Percentiles rank a stretch among this genome's conserved stretches.
phyloP scores from a whole-genome alignment of 495 filamentous ascomycete genomes.

The Daldinia childiae region DNA sequence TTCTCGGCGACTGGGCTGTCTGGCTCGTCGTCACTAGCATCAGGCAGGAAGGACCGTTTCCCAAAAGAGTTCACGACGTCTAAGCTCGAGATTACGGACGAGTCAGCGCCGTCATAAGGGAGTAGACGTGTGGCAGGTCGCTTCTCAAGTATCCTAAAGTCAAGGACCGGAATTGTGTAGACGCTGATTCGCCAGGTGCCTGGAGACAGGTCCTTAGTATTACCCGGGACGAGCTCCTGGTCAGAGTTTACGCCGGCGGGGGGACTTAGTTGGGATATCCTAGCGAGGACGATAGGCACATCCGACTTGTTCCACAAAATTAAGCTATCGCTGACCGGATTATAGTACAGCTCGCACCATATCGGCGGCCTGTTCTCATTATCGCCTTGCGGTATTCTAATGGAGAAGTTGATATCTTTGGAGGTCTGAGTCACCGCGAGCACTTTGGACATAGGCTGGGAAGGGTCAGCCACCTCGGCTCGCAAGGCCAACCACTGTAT shows the following conservation, averaged over 20 bases:
- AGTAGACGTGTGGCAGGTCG: conserved; percentile 47
- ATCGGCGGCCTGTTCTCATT: conserved; percentile 51
- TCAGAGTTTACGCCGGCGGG: conserved; percentile 42
- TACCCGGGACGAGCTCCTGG: conserved; percentile 54
- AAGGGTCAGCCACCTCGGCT: conserved; percentile 54
- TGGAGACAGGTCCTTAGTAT: conserved; percentile 52
- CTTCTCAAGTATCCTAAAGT: conserved; percentile 61
- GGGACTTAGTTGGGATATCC: conserved; percentile 45
- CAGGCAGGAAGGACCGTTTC: conserved; percentile 54
- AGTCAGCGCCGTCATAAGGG: conserved; percentile 37
- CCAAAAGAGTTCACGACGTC: conserved; percentile 51
- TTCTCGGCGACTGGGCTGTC: conserved; percentile 49
- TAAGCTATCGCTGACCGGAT: conserved; percentile 59
- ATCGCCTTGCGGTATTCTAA: conserved; percentile 56
- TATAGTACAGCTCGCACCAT: conserved; percentile 61
- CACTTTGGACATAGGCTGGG: conserved; percentile 56
- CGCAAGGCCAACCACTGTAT: conserved; percentile 56
- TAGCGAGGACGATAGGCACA: conserved; percentile 54
- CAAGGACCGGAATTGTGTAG: conserved; percentile 53
- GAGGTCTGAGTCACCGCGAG: conserved; percentile 60
- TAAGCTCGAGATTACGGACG: conserved; percentile 39
- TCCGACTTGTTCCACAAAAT: conserved; percentile 59
- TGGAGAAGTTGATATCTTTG: conserved; percentile 60
- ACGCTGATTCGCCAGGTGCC: conserved; percentile 61
- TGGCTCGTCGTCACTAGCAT: conserved; percentile 44